Percentiles rank a stretch among this genome's conserved stretches.
Evolutionary conservation across 1,139 yeast genomes (phyloP).

Genomic region (Blastobotrys capitulatus): DNA sequence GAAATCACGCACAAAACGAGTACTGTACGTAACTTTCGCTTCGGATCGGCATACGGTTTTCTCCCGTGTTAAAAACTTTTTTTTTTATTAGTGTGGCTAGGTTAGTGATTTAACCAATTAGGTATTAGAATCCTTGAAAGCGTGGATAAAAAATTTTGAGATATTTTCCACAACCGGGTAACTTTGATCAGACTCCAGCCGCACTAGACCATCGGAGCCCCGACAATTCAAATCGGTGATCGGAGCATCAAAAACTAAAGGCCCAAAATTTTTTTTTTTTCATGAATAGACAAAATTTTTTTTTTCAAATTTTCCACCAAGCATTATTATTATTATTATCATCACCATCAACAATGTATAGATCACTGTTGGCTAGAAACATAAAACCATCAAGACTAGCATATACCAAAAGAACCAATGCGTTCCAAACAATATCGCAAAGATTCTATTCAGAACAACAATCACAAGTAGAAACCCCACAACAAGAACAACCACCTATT

Average conservation of each 20-base stretch:
- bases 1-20: too few species aligned
- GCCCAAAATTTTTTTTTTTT: too few species aligned
- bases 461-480: neutral
- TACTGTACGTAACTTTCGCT: too few species aligned
- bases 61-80: too few species aligned
- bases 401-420: neutral
- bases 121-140: neutral
- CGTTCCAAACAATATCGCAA: neutral
- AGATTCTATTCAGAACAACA: neutral
- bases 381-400: neutral
- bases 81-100: neutral
- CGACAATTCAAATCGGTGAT: too few species aligned
- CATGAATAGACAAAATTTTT: neutral
- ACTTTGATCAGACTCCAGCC: neutral
- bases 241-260: too few species aligned
- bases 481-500: neutral
- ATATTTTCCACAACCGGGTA: neutral
- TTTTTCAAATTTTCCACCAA: neutral
- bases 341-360: neutral
- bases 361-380: neutral
- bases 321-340: too few species aligned
- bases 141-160: neutral
- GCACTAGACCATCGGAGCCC: neutral
- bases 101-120: neutral
- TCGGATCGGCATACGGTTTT: too few species aligned